Evolutionary conservation across 1,284 basidiomycete genomes (phyloP), one percentile per base, ranked within the genome.

Genomic region (Ustilago shanxiensis): DNA sequence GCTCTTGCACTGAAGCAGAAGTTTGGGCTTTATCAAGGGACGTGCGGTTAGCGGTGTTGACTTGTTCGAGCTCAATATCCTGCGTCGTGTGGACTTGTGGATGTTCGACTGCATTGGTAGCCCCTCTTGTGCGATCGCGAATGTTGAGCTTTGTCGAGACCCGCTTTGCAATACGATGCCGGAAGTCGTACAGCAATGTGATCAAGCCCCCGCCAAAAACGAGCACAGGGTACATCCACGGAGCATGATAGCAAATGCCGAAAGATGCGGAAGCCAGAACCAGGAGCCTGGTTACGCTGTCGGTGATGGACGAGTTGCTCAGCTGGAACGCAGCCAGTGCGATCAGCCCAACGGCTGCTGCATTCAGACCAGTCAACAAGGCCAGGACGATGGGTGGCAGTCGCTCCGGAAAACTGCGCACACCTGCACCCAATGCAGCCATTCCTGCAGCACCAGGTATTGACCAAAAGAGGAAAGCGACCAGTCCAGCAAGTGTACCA

Each of bases 341-440:
- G 61, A 91, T 90, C 24, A 91, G 83, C 0, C 90, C 90, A 2
- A 91, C 90, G 0, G 89, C 89, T 0, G 90, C 87, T 0, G 90
- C 88, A 77, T 91, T 91, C 22, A 91, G 77, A 0, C 90, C 90
- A 0, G 89, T 89, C 18, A 91, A 84, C 9, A 90, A 85, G 1
- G 88, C 89, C 47, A 90, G 88, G 13, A 89, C 89, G 44, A 88
- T 87, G 1, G 83, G 80, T 0, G 90, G 90, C 0, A 91, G 87
- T 4, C 79, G 82, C 33, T 88, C 86, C 13, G 87, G 87, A 20
- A 90, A 88, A 6, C 79, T 85, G n/a, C 86, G 80, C 3, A 91
- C 87, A n/a, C 88, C 90, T 1, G 89, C 85, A 0, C 87, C 88
- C 10, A 90, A 83, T 3, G 85, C 88, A 20, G 88, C 89, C 90